Evolutionary conservation across 441 rosid genomes (phyloP).

Genomic region (Sinapis alba): DNA sequence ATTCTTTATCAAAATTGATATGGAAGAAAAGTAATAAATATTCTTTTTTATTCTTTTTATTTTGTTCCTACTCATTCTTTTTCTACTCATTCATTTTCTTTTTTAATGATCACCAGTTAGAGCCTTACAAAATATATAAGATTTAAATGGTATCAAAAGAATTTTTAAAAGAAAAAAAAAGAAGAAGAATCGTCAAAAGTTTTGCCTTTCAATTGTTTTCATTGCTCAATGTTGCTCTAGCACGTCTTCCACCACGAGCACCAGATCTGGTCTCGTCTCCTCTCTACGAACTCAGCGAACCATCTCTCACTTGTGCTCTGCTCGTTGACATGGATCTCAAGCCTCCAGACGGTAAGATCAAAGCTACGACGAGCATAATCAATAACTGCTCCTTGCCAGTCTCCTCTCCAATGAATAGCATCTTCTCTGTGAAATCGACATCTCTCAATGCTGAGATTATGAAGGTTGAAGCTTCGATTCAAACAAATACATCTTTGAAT

Average conservation of each 20-base stretch:
- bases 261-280: no score
- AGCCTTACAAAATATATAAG: no score
- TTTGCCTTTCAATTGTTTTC: background rate
- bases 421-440: background rate
- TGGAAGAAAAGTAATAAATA: no score
- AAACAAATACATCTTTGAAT: background rate
- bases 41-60: no score
- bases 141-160: no score
- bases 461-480: background rate
- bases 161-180: no score
- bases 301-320: background rate
- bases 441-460: background rate
- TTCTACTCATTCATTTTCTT: no score
- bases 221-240: no score
- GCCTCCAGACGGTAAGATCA: background rate
- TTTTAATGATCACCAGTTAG: no score
- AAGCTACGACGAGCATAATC: background rate
- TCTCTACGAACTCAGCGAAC: background rate
- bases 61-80: no score
- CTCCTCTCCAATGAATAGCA: background rate
- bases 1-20: no score
- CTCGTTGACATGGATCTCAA: background rate
- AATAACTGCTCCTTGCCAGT: background rate
- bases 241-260: no score
- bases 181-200: background rate